Evolutionary conservation across 78 protist species (phyloP).

Genomic region (Dictyostelium firmibasis): DNA sequence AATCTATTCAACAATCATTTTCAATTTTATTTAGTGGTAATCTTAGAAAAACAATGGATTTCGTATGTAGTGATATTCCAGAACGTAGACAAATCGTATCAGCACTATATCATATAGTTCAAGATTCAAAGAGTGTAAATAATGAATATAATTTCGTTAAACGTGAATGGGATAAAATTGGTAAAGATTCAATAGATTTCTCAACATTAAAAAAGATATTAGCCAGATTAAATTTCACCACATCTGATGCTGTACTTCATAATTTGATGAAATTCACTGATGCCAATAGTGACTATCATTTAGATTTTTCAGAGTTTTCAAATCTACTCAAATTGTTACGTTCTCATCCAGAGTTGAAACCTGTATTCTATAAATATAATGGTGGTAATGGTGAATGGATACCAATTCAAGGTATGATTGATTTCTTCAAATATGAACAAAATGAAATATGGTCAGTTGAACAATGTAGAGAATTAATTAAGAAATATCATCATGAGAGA

Average conservation of each 20-base stretch:
- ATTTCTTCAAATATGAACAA: constrained; percentile 43
- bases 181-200: constrained; percentile 24
- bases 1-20: constrained; percentile 15
- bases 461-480: background rate
- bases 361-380: background rate
- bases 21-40: constrained; percentile 51
- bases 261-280: constrained; percentile 27
- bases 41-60: constrained; percentile 51
- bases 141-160: constrained; percentile 51
- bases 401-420: background rate
- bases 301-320: constrained; percentile 58
- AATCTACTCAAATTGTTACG: constrained; percentile 12
- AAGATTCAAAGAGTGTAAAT: background rate
- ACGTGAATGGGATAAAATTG: constrained; percentile 34
- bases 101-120: constrained; percentile 12
- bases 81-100: constrained; percentile 41
- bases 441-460: constrained; percentile 6
- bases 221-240: constrained; percentile 20
- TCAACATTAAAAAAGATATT: constrained; percentile 25
- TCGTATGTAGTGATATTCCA: constrained; percentile 16
- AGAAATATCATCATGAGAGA: constrained; percentile 17
- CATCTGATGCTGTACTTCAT: background rate
- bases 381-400: background rate
- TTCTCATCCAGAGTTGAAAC: constrained; percentile 43
- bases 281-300: constrained; percentile 1